A percentile compares a stretch with the other conserved stretches of the same genome.
Evolutionary conservation across 345 rosid genomes (phyloP).

Genomic region (Sonneratia alba): DNA sequence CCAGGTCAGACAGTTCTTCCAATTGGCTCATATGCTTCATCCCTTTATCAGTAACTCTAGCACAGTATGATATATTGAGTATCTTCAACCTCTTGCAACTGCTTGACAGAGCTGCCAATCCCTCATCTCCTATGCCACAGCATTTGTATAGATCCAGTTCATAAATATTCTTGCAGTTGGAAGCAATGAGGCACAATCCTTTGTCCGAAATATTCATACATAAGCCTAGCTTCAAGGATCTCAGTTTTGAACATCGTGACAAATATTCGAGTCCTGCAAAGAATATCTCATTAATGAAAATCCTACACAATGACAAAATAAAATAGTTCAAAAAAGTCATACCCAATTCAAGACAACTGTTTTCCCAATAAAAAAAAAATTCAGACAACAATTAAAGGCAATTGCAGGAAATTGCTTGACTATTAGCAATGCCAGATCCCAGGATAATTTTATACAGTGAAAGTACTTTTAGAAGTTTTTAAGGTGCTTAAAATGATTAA

Average conservation of each 20-base stretch:
- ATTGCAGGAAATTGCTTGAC: not conserved
- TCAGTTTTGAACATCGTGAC: constrained; percentile 56
- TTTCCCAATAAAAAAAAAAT: not conserved
- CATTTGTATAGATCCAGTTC: constrained; percentile 89
- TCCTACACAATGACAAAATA: not conserved
- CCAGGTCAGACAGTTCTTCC: constrained; percentile 56
- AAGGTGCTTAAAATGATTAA: not conserved
- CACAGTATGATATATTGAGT: constrained; percentile 76
- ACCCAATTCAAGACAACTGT: not conserved
- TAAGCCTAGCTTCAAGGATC: constrained; percentile 63
- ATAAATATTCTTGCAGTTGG: constrained; percentile 49
- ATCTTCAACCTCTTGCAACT: constrained; percentile 71
- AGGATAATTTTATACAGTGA: not conserved
- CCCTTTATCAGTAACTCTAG: constrained; percentile 54
- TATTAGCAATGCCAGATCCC: not conserved
- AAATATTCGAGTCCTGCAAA: constrained; percentile 64
- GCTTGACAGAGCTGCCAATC: constrained; percentile 57
- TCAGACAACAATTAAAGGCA: not conserved
- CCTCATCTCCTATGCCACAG: constrained; percentile 55
- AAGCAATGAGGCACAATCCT: constrained; percentile 55
- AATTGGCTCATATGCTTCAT: constrained; percentile 37
- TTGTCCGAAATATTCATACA: constrained; percentile 59
- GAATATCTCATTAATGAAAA: not conserved
- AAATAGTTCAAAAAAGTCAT: not conserved
- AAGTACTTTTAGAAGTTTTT: not conserved